Evolutionary conservation across 148 eudicot species (phyloP).

Genomic region (Chenopodium album): DNA sequence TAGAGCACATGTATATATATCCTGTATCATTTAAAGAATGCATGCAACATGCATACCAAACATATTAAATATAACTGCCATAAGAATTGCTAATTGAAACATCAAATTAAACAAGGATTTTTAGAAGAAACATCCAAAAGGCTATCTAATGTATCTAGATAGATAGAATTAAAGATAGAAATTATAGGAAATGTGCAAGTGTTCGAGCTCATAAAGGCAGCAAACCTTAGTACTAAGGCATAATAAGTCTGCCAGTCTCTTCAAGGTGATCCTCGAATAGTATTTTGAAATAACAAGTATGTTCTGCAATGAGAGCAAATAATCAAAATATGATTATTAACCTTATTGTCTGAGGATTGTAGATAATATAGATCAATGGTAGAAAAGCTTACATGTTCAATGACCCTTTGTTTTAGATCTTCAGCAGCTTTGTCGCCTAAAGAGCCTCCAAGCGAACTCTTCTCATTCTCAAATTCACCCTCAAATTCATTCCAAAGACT

Average conservation of each 20-base stretch:
- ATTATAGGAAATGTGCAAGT: slow-evolving; percentile 5
- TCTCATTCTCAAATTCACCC: slow-evolving; percentile 81
- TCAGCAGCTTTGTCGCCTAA: slow-evolving; percentile 90
- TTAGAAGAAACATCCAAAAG: neutral
- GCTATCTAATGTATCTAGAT: neutral
- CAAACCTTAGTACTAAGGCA: slow-evolving; percentile 75
- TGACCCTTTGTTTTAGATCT: slow-evolving; percentile 84
- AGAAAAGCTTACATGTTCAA: slow-evolving; percentile 75
- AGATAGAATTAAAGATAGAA: neutral
- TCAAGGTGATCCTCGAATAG: slow-evolving; percentile 77
- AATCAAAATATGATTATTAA: slow-evolving; percentile 7
- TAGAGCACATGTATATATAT: neutral
- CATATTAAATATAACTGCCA: neutral
- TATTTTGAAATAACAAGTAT: slow-evolving; percentile 88
- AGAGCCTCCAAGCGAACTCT: slow-evolving; percentile 79
- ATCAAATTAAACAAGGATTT: neutral
- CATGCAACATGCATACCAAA: neutral
- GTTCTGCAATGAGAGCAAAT: slow-evolving; percentile 48
- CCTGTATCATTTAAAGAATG: neutral
- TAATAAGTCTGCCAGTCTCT: slow-evolving; percentile 75
- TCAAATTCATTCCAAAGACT: slow-evolving; percentile 78
- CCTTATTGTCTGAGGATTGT: neutral
- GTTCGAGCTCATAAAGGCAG: neutral
- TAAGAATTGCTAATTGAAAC: neutral
- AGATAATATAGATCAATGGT: neutral